Base-by-base conservation (phyloP, 2,329 filamentous ascomycete genomes). In the Eurotiales sp. region DNA sequence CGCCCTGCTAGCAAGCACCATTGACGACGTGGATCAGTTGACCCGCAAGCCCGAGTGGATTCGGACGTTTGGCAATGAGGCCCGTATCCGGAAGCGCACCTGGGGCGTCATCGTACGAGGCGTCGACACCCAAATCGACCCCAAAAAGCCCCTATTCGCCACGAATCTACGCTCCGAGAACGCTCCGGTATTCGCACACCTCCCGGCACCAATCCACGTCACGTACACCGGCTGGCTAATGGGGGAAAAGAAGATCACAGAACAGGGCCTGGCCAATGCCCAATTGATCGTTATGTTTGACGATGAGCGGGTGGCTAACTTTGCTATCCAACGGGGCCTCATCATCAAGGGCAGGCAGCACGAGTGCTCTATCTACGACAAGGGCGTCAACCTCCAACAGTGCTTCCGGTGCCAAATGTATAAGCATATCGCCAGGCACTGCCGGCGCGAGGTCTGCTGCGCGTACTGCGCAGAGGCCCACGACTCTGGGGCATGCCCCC, bases 381-480 rank as follows among this genome's bases (percentile, higher is more conserved):
- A 47, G 11, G 2, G 21, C 1, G 45, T 23, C 23, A 47, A 47
- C 6, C 45, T 40, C 3, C 45, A 47, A 23, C 45, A 40, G 17
- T 47, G 45, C 25, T 47, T 30, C 22, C 17, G 21, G 7, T 40
- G 34, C 25, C 34, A 47, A 25, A 47, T 47, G 23, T 47, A 47
- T 30, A 47, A 47, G 36, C 23, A 47, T 40, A 47, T 47, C 6
- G 22, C 34, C 19, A 21, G 22, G 4, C 36, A 39, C 34, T 39
- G 34, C 25, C 22, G 25, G 15, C 45, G 34, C 14, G 21, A 40
- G 34, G 3, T 21, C 22, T 22, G 19, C 8, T 47, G 32, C 32
- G 21, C 32, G 2, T 47, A 47, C n/a, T 47, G 21, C 32, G 32
- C 44, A 1, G 21, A 21, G 8, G 4, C 19, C 15, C 32, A 47